Conservation (phyloP, 139 green algal genomes). For the Trebouxia sp. region DNA sequence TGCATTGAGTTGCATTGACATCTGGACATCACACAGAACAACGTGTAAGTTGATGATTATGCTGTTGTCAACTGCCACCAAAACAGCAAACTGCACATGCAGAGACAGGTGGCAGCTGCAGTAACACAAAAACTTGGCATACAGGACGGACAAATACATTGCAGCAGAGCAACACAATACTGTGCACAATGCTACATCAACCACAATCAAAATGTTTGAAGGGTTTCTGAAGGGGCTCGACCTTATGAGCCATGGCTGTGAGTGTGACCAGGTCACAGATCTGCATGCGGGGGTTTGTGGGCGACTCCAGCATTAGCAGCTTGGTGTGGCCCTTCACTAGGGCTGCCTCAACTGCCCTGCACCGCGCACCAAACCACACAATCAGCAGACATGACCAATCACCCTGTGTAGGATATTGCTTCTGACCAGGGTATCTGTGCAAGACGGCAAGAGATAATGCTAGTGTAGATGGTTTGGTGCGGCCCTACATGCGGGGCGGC, state of each 20-base stretch:
- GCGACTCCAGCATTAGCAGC: conserved; percentile 95
- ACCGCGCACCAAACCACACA: too few relatives aligned
- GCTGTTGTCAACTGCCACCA: neutral
- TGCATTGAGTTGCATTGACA: neutral
- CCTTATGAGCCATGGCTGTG: conserved; percentile 65
- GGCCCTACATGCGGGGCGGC: too few relatives aligned
- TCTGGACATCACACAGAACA: neutral
- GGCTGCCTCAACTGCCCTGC: conserved; percentile 62
- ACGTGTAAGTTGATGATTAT: neutral
- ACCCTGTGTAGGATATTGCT: too few relatives aligned
- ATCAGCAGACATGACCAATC: too few relatives aligned
- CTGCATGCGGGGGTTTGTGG: conserved; percentile 98
- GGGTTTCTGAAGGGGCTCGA: neutral
- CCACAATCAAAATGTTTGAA: neutral
- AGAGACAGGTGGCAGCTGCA: neutral
- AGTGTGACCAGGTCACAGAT: conserved; percentile 92
- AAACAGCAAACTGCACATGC: neutral
- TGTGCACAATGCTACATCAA: neutral
- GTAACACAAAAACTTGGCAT: too few relatives aligned
- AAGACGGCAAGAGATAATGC: too few relatives aligned
- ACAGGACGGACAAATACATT: neutral
- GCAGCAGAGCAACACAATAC: neutral
- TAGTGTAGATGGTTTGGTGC: too few relatives aligned
- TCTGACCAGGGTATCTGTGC: too few relatives aligned
- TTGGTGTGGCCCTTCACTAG: conserved; percentile 77